Conservation (phyloP, 768 basidiomycete species). For the Sutorius australiensis region DNA sequence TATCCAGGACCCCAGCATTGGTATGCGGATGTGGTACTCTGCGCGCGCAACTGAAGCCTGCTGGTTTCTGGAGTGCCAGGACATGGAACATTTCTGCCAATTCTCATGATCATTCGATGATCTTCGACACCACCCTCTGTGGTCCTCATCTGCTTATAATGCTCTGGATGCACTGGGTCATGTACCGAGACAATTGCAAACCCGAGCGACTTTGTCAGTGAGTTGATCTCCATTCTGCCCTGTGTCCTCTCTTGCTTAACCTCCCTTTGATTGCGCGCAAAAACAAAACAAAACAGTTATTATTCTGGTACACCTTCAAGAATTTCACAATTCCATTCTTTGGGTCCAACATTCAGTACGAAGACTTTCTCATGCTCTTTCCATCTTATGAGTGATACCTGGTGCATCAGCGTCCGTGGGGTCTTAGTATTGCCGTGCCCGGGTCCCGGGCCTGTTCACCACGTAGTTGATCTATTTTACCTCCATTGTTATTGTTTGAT, state of each 20-base stretch:
- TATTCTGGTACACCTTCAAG: too few relatives aligned
- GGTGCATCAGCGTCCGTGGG: too few relatives aligned
- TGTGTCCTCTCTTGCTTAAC: not conserved
- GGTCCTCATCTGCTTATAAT: conserved; percentile 20
- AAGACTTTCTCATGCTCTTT: too few relatives aligned
- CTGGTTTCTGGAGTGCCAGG: conserved; percentile 45
- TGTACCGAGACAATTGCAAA: conserved; percentile 48
- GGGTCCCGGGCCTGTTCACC: too few relatives aligned
- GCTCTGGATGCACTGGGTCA: conserved; percentile 38
- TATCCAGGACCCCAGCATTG: conserved; percentile 37
- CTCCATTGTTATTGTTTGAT: conserved; percentile 62
- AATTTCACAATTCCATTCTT: too few relatives aligned
- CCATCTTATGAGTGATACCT: too few relatives aligned
- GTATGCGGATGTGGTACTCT: conserved; percentile 57
- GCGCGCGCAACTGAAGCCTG: conserved; percentile 44
- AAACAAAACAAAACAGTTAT: too few relatives aligned
- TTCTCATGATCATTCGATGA: conserved; percentile 48
- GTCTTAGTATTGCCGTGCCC: too few relatives aligned
- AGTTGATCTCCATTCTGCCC: conserved; percentile 10
- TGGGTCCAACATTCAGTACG: too few relatives aligned
- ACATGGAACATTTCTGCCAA: conserved; percentile 46
- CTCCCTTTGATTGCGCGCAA: too few relatives aligned
- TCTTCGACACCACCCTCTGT: conserved; percentile 36
- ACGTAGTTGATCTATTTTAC: too few relatives aligned
- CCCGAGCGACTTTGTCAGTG: conserved; percentile 50